Base-by-base conservation (phyloP, 441 rosid species). In the Capsella rubella region DNA sequence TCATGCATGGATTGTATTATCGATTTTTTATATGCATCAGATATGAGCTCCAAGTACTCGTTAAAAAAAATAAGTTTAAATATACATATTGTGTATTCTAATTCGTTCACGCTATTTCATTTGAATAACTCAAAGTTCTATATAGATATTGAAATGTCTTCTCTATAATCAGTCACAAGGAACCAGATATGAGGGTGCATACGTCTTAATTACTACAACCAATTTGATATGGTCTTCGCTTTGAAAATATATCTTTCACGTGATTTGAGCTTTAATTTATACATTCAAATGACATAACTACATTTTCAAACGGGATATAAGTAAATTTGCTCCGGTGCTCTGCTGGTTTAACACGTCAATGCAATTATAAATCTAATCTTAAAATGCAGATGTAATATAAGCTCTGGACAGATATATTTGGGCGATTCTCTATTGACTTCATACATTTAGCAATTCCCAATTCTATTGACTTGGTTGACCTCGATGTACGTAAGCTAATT, bases 381-480 rank as follows among this genome's bases (percentile, higher is more conserved):
- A 42, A 62, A 47, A 39, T 39, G 42, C 42, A 39, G 28, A n/a
- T 70, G 49, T 21, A 21, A 21, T 21, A n/a, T 21, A n/a, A 59
- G 32, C 8, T 21, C 7, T 37, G 42, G 18, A 39, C 42, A 50
- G 14, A 73, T 15, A 46, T 64, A 43, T 64, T 13, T 34, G 52
- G 45, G 69, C 11, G 16, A 71, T 29, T 29, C 8, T 13, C 8
- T 18, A 62, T 40, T 51, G 68, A 52, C 66, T 71, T 49, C 15
- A 50, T 15, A 13, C 8, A 15, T 39, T 53, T 49, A 55, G 31
- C 40, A 25, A 40, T 51, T 47, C 49, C 25, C 40, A 25, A 40
- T 51, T n/a, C 1, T 13, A 50, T 75, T 62, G 74, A 69, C 60
- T 63, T 46, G 21, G 74, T 69, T 76, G 79, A 76, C 79, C 75